Evolutionary conservation across 805 yeast species (phyloP), one percentile per base, ranked within the genome.

Genomic region (Lachancea fermentati): DNA sequence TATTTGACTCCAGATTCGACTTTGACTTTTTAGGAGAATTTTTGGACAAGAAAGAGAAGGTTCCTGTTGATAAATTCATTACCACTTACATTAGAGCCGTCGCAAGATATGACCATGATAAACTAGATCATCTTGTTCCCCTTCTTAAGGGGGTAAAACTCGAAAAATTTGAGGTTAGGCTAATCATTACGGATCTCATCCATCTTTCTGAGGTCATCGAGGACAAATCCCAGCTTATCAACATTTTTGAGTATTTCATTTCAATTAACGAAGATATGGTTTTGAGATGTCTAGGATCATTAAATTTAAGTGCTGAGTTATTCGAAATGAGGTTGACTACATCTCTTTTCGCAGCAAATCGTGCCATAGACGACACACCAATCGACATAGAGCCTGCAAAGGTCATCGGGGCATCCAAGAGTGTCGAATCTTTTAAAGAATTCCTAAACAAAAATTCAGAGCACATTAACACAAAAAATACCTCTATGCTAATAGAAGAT

Each of bases 241-340:
- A 54, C n/a, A 41, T 71, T 30, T 66, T 71, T 39, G 73, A 69
- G 44, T 65, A 58, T 43, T 59, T 68, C 32, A 49, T 69, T 26
- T 51, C 55, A 5, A 49, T 53, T 4, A 58, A 73, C 38, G 64
- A 69, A 44, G 64, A 57, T 2, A 44, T 67, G 15, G 68, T 77
- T 32, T 30, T 66, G n/a, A 49, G 57, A n/a, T 62, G 66, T 18
- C 52, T 77, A 36, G 47, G 55, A 2, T 57, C 68, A 2, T 39
- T 61, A 16, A 56, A 62, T 14, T 39, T 71, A 15, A 52, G 63
- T 14, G 44, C 76, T 3, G 77, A 72, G 19, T 49, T 67, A 4
- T 63, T 81, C 19, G 89, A 81, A 65, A 74, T 87, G 69, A 70
- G 73, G 39, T 64, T 86, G 34, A 84, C 85, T 62, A 72, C 82